Percentiles rank a stretch among this genome's conserved stretches.
Conservation (phyloP, 202 grass and related monocot genomes). For the Schoenoplectus tabernaemontani region DNA sequence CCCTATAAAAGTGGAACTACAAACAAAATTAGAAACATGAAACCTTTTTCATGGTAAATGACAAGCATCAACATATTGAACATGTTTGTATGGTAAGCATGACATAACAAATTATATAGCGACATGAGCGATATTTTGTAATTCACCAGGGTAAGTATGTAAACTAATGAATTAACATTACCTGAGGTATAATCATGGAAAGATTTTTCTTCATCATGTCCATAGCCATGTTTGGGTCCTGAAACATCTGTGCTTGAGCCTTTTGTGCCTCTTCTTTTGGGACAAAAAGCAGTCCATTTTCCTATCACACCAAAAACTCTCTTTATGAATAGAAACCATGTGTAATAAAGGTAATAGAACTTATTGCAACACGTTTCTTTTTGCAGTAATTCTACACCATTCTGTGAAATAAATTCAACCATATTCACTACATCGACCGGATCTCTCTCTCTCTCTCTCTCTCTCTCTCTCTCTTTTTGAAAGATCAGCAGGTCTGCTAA, state of each 20-base stretch:
- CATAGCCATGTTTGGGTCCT: constrained; percentile 99
- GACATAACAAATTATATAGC: background rate
- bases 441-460: too few species aligned
- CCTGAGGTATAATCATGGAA: constrained; percentile 99
- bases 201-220: constrained; percentile 99
- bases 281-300: constrained; percentile 86
- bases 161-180: constrained; percentile 13
- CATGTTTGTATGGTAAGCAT: background rate
- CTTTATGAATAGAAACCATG: constrained; percentile 2
- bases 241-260: constrained; percentile 97
- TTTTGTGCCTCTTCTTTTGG: constrained; percentile 87
- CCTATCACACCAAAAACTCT: constrained; percentile 48
- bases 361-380: background rate
- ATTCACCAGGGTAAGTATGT: background rate
- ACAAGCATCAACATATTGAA: background rate
- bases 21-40: background rate
- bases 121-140: background rate
- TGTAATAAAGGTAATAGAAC: background rate
- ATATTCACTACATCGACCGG: background rate
- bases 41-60: background rate
- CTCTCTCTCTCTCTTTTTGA: background rate
- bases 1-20: background rate
- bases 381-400: background rate
- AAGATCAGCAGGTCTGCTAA: background rate
- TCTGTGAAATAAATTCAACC: background rate